These are phyloP conservation scores for Clarireedia paspali DNA, from an alignment of 2,329 filamentous ascomycete genomes.

Conservation along the genomic window DNA sequence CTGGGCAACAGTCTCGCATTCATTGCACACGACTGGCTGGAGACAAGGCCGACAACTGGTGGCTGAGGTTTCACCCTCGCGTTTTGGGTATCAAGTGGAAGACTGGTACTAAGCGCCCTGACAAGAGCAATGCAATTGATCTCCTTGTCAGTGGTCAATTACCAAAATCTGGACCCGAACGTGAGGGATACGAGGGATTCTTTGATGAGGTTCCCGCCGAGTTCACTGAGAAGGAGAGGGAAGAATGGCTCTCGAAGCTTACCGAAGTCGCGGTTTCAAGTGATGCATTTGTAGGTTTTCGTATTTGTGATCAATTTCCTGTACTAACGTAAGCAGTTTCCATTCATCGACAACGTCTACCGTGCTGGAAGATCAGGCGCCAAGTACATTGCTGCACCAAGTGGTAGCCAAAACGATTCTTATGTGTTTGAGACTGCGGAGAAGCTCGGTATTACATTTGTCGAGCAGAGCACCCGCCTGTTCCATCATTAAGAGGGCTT, in stretches of 20 bases:
- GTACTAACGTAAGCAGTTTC: constrained; percentile 56
- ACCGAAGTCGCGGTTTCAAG: constrained; percentile 79
- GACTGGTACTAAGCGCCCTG: constrained; percentile 90
- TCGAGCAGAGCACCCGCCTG: constrained; percentile 87
- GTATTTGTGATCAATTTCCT: neutral
- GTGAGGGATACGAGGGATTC: constrained; percentile 75
- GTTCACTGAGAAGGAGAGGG: constrained; percentile 78
- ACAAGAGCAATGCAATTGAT: constrained; percentile 98
- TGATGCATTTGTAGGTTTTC: constrained; percentile 78
- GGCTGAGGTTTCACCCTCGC: constrained; percentile 94
- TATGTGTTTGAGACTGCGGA: constrained; percentile 83
- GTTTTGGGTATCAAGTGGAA: constrained; percentile 91
- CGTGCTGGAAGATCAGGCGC: constrained; percentile 78
- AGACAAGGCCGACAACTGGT: constrained; percentile 99
- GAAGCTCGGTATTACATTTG: constrained; percentile 86
- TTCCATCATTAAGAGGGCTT: constrained; percentile 72
- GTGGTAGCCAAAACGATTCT: constrained; percentile 78
- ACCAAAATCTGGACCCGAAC: constrained; percentile 75
- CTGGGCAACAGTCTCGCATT: constrained; percentile 94
- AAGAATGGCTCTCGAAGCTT: constrained; percentile 78
- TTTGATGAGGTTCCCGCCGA: constrained; percentile 82
- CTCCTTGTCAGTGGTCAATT: constrained; percentile 87
- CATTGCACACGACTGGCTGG: constrained; percentile 97
- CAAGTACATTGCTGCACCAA: constrained; percentile 93
- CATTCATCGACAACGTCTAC: constrained; percentile 97